phyloP scores from a whole-genome alignment of 805 yeast species.

The Tetrapisispora iriomotensis region DNA sequence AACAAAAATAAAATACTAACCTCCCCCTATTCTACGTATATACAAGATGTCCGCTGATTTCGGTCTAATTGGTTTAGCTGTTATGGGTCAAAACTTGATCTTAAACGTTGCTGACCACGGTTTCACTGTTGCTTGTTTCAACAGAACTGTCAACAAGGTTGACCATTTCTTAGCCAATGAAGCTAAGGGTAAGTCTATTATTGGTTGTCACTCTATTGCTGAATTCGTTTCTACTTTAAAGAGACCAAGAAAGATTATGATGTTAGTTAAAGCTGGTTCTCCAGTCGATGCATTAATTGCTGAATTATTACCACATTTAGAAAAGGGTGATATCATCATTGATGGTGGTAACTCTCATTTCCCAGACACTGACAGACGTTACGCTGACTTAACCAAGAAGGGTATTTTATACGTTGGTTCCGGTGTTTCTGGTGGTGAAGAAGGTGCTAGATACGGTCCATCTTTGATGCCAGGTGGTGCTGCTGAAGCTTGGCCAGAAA shows the following conservation, averaged over 20 bases:
- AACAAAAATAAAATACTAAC: too few species aligned
- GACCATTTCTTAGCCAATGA: slow-evolving; percentile 88
- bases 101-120: slow-evolving; percentile 98
- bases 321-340: slow-evolving; percentile 94
- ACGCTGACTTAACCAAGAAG: slow-evolving; percentile 73
- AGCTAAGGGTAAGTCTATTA: slow-evolving; percentile 94
- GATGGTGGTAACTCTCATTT: slow-evolving; percentile 99
- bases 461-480: slow-evolving; percentile 99
- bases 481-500: slow-evolving; percentile 96
- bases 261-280: slow-evolving; percentile 91
- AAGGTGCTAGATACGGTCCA: slow-evolving; percentile 99
- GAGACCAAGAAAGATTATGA: slow-evolving; percentile 92
- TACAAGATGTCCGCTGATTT: slow-evolving; percentile 52
- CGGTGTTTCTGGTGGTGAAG: slow-evolving; percentile 99
- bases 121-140: slow-evolving; percentile 94
- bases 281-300: slow-evolving; percentile 90
- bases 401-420: slow-evolving; percentile 93
- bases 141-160: slow-evolving; percentile 94
- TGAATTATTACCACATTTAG: slow-evolving; percentile 83
- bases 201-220: slow-evolving; percentile 88
- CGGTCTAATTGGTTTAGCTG: slow-evolving; percentile 99
- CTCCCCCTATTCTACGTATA: not conserved
- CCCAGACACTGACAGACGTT: slow-evolving; percentile 98
- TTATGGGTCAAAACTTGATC: slow-evolving; percentile 98
- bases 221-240: slow-evolving; percentile 83